Evolutionary conservation across 495 filamentous ascomycete genomes (phyloP).

Genomic region (Penicillium longicatenatum): DNA sequence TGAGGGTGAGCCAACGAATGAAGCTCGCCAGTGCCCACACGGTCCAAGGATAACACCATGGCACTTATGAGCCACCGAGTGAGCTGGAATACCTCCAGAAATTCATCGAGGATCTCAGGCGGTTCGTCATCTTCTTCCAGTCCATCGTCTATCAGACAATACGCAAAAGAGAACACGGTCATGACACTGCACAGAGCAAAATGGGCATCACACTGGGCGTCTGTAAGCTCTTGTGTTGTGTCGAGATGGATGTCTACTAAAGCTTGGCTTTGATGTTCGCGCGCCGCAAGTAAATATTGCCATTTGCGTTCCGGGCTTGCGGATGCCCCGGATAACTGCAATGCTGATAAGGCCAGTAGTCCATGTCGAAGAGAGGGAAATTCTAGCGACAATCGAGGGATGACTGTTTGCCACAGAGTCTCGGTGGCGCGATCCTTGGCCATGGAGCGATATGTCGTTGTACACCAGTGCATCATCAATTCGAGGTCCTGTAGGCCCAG

Average conservation of each 20-base stretch:
- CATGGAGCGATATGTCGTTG: conserved; percentile 44
- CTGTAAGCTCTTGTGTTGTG: conserved; percentile 28
- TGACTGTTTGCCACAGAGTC: conserved; percentile 46
- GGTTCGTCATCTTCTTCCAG: conserved; percentile 20
- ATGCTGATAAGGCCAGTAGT: conserved; percentile 50
- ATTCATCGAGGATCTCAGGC: conserved; percentile 37
- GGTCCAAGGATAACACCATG: conserved; percentile 30
- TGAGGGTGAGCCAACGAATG: conserved; percentile 28
- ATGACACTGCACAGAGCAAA: conserved; percentile 50
- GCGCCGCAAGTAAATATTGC: conserved; percentile 32
- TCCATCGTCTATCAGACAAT: conserved; percentile 31
- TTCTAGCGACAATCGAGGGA: conserved; percentile 46
- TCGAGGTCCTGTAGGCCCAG: conserved; percentile 39
- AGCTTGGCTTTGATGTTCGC: conserved; percentile 43
- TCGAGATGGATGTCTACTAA: conserved; percentile 32
- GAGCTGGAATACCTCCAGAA: conserved; percentile 44
- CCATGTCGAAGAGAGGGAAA: conserved; percentile 52
- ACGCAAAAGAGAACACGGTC: conserved; percentile 47
- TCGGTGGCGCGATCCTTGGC: conserved; percentile 34
- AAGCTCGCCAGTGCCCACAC: conserved; percentile 42
- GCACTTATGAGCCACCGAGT: conserved; percentile 42
- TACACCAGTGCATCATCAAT: conserved; percentile 51
- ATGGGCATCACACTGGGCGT: conserved; percentile 44
- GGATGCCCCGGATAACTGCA: conserved; percentile 40
- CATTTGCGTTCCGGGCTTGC: conserved; percentile 15